A percentile compares a stretch with the other conserved stretches of the same genome.
phyloP scores from a whole-genome alignment of 2,329 filamentous ascomycete species.

The Didymella lethalis region DNA sequence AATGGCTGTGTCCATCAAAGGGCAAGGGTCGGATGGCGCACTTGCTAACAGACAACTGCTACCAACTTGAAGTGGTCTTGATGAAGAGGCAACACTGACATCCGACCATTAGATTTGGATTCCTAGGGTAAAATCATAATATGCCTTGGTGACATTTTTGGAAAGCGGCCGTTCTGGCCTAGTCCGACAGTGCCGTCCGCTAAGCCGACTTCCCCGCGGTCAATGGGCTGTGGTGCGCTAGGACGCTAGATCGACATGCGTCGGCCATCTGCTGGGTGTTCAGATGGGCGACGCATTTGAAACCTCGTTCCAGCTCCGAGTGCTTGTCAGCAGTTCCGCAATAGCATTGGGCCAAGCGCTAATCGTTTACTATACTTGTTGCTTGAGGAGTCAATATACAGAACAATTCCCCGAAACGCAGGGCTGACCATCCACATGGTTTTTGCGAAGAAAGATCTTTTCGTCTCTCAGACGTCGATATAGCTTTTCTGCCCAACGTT shows the following conservation, averaged over 20 bases:
- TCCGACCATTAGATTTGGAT: conserved; percentile 27
- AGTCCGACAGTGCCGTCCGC: conserved; percentile 33
- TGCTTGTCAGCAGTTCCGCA: conserved; percentile 43
- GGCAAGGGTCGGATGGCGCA: conserved; percentile 20
- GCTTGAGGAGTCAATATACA: conserved; percentile 40
- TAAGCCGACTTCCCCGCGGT: conserved; percentile 47
- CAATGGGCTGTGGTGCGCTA: conserved; percentile 45
- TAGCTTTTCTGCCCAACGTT: conserved; percentile 31
- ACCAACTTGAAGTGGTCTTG: conserved; percentile 12
- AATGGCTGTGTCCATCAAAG: conserved; percentile 23
- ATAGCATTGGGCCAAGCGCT: conserved; percentile 38
- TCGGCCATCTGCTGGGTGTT: conserved; percentile 39
- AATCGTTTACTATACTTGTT: conserved; percentile 36
- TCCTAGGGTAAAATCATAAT: conserved; percentile 24
- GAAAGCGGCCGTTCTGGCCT: conserved; percentile 41
- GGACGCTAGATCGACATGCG: conserved; percentile 42
- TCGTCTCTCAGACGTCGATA: conserved; percentile 30
- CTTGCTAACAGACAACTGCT: conserved; percentile 17
- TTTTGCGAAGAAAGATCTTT: conserved; percentile 33
- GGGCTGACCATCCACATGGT: conserved; percentile 38
- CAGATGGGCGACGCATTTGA: conserved; percentile 43
- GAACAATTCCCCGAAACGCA: conserved; percentile 44
- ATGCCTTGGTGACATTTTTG: conserved; percentile 36
- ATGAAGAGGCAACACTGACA: conserved; percentile 7
- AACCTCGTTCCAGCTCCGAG: conserved; percentile 43